Base-by-base conservation (phyloP, 805 yeast genomes). In the Pichia californica region DNA sequence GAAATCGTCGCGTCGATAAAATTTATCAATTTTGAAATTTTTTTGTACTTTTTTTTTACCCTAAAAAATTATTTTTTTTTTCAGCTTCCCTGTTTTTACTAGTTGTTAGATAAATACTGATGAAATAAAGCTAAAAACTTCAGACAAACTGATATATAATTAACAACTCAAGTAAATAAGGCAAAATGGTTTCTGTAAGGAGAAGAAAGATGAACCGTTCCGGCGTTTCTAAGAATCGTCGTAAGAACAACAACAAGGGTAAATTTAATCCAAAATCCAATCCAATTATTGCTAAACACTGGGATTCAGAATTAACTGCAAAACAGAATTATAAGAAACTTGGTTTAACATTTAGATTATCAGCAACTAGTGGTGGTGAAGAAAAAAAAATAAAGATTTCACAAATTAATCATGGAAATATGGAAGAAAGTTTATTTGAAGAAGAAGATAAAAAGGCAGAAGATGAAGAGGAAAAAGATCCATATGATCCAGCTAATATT, bases 261-360 rank as follows among this genome's bases (percentile, higher is more conserved):
- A 73, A 81, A 52, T 68, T 81, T 46, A 79, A 79, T 48, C 77
- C 85, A 27, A 71, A 72, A 38, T 71, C 85, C 0, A 87, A 88
- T 58, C 85, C 95, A 2, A 76, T 93, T 49, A 84, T 93, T 49
- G 94, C 88, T 5, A 85, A 79, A 28, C 76, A 88, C 62, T 93
- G 99, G 99, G 96, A 93, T 64, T 75, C 79, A 46, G 74, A 76
- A 11, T 70, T 82, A 44, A 89, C 98, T 0, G 67, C 89, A 47
- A 73, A 79, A 41, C 98, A 93, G 60, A 93, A 93, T 62, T 91
- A 93, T 66, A 81, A 81, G 54, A 77, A 71, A 50, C 66, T 93
- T 25, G 99, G 99, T 3, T 69, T 93, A 41, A 69, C 78, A 30
- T 71, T 84, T 10, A 77, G 79, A 52, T 63, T 89, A 30, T 83